phyloP scores from a whole-genome alignment of 805 yeast genomes.

The Myxozyma monticola region DNA sequence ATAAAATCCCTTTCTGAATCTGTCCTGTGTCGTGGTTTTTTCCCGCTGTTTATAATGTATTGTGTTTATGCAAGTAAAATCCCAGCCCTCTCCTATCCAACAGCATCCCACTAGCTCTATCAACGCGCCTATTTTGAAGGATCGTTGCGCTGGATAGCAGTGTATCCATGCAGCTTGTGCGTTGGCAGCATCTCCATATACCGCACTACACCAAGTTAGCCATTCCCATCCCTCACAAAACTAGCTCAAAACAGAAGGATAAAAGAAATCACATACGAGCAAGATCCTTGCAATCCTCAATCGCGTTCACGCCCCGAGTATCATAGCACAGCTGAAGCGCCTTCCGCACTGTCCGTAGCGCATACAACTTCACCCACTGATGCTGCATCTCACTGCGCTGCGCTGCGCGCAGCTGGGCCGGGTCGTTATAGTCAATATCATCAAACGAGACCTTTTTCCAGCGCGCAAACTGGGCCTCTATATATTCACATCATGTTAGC shows the following conservation, averaged over 20 bases:
- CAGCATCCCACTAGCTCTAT: no score
- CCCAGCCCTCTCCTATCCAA: no score
- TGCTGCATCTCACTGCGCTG: slow-evolving; percentile 76
- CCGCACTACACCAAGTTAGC: slow-evolving; percentile 35
- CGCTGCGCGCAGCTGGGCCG: slow-evolving; percentile 64
- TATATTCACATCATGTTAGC: no score
- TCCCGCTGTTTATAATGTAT: no score
- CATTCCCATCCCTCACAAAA: background rate
- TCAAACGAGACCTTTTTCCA: slow-evolving; percentile 64
- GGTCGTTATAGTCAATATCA: slow-evolving; percentile 72
- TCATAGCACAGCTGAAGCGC: slow-evolving; percentile 73
- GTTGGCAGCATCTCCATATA: slow-evolving; percentile 75
- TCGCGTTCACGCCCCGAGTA: slow-evolving; percentile 63
- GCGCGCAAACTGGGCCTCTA: slow-evolving; percentile 8
- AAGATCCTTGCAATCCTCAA: slow-evolving; percentile 77
- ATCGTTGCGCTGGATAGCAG: slow-evolving; percentile 87
- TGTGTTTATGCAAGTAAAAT: no score
- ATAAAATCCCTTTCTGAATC: no score
- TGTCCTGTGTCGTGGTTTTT: no score
- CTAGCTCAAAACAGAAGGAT: background rate
- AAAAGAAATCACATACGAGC: slow-evolving; percentile 54
- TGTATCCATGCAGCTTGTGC: slow-evolving; percentile 67
- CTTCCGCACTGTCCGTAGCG: slow-evolving; percentile 62
- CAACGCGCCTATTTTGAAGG: slow-evolving; percentile 70
- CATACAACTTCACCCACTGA: slow-evolving; percentile 72